A percentile compares a stretch with the other conserved stretches of the same genome.
phyloP scores from a whole-genome alignment of 2,329 filamentous ascomycete genomes.

The Cladosporium oxysporum region DNA sequence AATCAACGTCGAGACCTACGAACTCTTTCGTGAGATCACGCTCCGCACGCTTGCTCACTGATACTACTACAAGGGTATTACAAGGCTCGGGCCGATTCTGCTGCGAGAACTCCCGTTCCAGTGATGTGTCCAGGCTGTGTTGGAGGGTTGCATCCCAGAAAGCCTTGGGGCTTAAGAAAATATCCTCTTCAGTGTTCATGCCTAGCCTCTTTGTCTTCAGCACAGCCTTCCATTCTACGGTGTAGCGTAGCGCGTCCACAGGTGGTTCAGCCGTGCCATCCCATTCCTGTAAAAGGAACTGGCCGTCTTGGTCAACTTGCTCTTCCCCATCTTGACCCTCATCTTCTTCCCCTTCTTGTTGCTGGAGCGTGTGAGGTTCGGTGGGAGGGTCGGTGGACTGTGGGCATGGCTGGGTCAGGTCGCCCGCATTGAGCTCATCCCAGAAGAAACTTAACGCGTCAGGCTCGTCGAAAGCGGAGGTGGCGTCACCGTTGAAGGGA shows the following conservation, averaged over 20 bases:
- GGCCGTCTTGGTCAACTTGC: too few species aligned
- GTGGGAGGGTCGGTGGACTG: too few species aligned
- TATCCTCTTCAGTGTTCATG: constrained; percentile 1
- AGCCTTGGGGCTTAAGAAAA: background rate
- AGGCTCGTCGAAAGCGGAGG: background rate
- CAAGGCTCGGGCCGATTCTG: constrained; percentile 1
- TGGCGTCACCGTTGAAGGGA: background rate
- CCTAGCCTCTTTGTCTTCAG: constrained; percentile 5
- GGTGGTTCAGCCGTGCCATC: background rate
- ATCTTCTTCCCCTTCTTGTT: background rate
- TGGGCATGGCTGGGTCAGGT: too few species aligned
- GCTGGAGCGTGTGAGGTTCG: background rate
- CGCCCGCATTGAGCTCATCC: background rate
- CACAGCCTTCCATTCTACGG: constrained; percentile 6
- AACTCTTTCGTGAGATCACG: constrained; percentile 12
- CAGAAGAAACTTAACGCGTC: background rate
- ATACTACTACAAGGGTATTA: background rate
- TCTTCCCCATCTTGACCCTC: background rate
- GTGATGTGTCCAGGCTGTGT: background rate
- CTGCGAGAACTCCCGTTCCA: background rate
- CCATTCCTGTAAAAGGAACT: background rate
- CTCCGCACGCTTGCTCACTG: constrained; percentile 10
- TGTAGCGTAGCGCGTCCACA: background rate
- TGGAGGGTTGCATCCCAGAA: background rate
- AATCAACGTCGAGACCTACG: background rate